Base-by-base conservation (phyloP, 768 basidiomycete species). In the Russula griseocarnosa region DNA sequence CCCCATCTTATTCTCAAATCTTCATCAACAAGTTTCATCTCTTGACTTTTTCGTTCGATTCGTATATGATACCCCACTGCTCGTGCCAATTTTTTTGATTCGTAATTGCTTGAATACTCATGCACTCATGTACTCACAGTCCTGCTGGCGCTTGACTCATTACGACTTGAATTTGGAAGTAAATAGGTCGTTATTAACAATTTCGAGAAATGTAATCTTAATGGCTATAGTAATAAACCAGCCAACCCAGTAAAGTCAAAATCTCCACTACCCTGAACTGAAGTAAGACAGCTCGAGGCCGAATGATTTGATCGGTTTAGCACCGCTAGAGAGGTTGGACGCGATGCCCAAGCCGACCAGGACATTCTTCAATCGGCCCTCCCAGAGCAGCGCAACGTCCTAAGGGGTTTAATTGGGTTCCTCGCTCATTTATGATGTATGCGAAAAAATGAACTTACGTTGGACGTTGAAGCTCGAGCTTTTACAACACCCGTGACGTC, bases 231-330 rank as follows among this genome's bases (percentile, higher is more conserved):
- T 20, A 63, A 58, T 52, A 22, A 47, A 53, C 6, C 36, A 54
- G 32, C 24, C 38, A 32, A 44, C 42, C 9, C 53, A 20, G 14
- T 20, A 36, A 32, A 13, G 5, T 58, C 24, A 36, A 32, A 13
- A 3, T 58, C 24, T 34, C 22, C n/a, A 51, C 67, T 71, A 76
- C 54, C 72, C 81, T 18, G 89, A 86, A 74, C 89, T 90, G 71
- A 95, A 97, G 73, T 95, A 97, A 42, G 94, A 92, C 47, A 98
- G 78, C 73, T 98, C 94, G n/a, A 98, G 78, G 5, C 94, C 94
- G 47, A 98, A 81, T 13, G 90, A 86, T 73, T 86, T 87, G 66
- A 98, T 93, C 11, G 94, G 94, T 72, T 88, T 92, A 55, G 87
- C 82, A 50, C 91, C 81, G 70, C 85, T 90, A 3, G 90, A 85